phyloP scores from a whole-genome alignment of 2,329 filamentous ascomycete species.

The Clarireedia paspali region DNA sequence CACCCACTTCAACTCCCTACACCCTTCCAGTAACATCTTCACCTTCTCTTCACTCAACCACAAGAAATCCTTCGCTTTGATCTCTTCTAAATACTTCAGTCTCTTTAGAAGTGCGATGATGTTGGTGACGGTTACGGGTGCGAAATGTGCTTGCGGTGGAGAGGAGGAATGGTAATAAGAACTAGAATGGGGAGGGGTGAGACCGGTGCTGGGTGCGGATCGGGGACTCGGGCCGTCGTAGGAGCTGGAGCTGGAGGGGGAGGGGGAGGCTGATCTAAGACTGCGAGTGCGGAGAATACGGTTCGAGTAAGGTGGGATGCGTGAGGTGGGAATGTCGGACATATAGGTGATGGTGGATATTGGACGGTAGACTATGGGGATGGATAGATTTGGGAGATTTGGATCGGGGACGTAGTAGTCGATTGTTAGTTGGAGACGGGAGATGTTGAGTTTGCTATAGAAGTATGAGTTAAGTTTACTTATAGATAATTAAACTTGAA shows the following conservation, averaged over 20 bases:
- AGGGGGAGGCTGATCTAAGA: too few species aligned
- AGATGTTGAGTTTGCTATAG: constrained; percentile 15
- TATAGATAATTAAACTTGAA: too few species aligned
- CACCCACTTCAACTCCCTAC: constrained; percentile 7
- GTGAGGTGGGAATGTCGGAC: constrained; percentile 6
- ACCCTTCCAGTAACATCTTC: constrained; percentile 1
- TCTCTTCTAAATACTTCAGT: constrained; percentile 11
- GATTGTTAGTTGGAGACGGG: constrained; percentile 13
- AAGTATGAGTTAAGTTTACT: constrained; percentile 2
- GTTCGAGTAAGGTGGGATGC: not conserved
- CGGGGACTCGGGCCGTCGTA: too few species aligned
- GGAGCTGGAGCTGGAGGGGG: too few species aligned
- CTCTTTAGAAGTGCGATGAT: constrained; percentile 11
- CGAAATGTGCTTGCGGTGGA: constrained; percentile 11
- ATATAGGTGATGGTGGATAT: constrained; percentile 9
- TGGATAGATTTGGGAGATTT: not conserved
- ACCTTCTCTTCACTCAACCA: constrained; percentile 13
- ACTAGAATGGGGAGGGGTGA: not conserved
- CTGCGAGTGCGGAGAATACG: constrained; percentile 8
- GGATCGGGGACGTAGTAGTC: constrained; percentile 13
- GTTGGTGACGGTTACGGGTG: constrained; percentile 12
- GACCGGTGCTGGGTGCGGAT: not conserved
- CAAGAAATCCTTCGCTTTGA: constrained; percentile 11
- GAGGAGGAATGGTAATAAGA: not conserved
- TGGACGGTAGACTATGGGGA: not conserved